Percentiles rank a stretch among this genome's conserved stretches.
Conservation (phyloP, 179 eudicot species). For the Monotropa hypopitys region DNA sequence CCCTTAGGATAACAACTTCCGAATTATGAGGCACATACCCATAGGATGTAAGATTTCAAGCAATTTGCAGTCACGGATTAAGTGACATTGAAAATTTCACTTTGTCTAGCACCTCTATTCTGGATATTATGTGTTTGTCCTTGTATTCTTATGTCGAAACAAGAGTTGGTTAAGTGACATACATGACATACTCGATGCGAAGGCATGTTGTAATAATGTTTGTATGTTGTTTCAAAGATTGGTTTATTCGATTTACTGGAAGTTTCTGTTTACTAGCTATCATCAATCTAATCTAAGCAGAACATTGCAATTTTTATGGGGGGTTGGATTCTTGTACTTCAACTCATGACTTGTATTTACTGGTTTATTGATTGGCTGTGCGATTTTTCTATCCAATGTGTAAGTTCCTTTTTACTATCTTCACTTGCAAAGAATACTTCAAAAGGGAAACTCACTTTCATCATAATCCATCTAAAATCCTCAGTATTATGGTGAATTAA, state of each 20-base stretch:
- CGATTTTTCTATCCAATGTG: not conserved
- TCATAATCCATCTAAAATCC: no score
- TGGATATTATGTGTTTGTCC: not conserved
- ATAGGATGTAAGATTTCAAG: constrained; percentile 15
- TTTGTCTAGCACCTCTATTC: not conserved
- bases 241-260: no score
- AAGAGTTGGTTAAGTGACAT: not conserved
- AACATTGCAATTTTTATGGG: no score
- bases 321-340: no score
- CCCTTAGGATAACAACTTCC: constrained; percentile 8
- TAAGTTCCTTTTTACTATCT: not conserved
- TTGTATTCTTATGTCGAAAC: not conserved
- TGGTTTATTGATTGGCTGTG: not conserved
- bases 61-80: not conserved
- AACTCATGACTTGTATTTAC: no score
- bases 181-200: not conserved
- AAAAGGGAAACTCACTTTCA: not conserved
- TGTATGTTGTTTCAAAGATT: not conserved
- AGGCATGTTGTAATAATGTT: not conserved
- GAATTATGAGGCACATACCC: constrained; percentile 7
- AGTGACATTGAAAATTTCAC: not conserved
- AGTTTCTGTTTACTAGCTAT: no score
- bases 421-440: not conserved
- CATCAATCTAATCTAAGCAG: no score
- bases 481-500: not conserved